Evolutionary conservation across 495 filamentous ascomycete genomes (phyloP).

Genomic region (Trichoderma asperelloides): DNA sequence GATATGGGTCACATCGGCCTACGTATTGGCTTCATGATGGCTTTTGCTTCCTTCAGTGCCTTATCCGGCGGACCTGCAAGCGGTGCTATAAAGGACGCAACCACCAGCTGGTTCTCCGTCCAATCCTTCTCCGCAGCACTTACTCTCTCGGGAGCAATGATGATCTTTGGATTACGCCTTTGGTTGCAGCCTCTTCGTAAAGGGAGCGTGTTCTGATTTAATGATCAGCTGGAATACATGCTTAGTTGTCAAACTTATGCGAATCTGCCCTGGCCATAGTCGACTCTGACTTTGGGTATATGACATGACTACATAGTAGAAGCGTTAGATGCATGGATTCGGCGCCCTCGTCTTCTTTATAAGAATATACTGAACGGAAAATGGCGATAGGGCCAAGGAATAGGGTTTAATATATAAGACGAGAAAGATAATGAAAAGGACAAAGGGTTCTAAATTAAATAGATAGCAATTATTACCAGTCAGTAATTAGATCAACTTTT

Average conservation of each 20-base stretch:
- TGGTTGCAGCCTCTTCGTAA: not conserved
- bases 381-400: too few relatives aligned
- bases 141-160: not conserved
- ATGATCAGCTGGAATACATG: not conserved
- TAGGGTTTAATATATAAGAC: too few relatives aligned
- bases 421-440: too few relatives aligned
- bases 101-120: not conserved
- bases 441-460: too few relatives aligned
- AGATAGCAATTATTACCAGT: too few relatives aligned
- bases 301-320: too few relatives aligned
- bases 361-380: too few relatives aligned
- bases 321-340: too few relatives aligned
- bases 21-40: conserved; percentile 47
- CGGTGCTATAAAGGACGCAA: not conserved
- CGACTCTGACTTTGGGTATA: not conserved
- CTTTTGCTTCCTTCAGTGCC: conserved; percentile 6
- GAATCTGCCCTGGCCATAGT: not conserved
- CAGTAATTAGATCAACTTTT: too few relatives aligned
- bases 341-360: too few relatives aligned
- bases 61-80: not conserved
- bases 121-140: not conserved
- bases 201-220: not conserved
- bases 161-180: not conserved
- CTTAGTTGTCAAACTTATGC: too few relatives aligned
- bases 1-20: conserved; percentile 55